Percentiles rank a stretch among this genome's conserved stretches.
These are phyloP conservation scores for Ilex asprella DNA, from an alignment of 257 asterid species.

Conservation along the genomic window DNA sequence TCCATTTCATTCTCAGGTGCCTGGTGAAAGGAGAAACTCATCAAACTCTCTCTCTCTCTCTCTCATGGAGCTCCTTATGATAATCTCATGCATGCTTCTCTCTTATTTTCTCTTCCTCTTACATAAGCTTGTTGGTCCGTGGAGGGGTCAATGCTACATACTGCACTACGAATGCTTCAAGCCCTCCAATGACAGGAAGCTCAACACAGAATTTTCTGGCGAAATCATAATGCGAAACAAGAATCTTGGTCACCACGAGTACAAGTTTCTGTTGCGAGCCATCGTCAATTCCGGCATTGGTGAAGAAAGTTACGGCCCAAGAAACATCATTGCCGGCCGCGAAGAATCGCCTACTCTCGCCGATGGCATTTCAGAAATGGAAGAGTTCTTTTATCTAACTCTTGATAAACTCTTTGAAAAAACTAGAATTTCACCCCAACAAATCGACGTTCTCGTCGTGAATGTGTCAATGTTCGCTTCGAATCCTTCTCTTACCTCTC, in stretches of 20 bases:
- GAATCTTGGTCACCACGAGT: conserved; percentile 22
- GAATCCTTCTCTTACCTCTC: conserved; percentile 22
- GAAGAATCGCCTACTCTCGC: conserved; percentile 20
- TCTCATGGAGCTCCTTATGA: neutral
- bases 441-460: conserved; percentile 30
- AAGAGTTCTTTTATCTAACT: conserved; percentile 22
- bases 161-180: conserved; percentile 29
- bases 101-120: conserved; percentile 7
- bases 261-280: conserved; percentile 22
- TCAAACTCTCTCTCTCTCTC: no score
- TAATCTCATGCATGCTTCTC: neutral
- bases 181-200: conserved; percentile 9
- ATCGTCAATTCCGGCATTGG: conserved; percentile 34
- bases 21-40: no score
- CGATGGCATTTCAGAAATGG: conserved; percentile 29
- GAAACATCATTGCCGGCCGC: conserved; percentile 27
- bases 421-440: conserved; percentile 22
- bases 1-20: no score
- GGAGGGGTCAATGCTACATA: conserved; percentile 18
- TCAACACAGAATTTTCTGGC: conserved; percentile 11
- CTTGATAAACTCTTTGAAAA: conserved; percentile 18
- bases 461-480: conserved; percentile 22
- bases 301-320: conserved; percentile 26
- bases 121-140: neutral
- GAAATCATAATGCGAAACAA: conserved; percentile 20